Percentiles rank a stretch among this genome's conserved stretches.
phyloP scores from a whole-genome alignment of 805 yeast genomes.

The Metschnikowia shivogae region DNA sequence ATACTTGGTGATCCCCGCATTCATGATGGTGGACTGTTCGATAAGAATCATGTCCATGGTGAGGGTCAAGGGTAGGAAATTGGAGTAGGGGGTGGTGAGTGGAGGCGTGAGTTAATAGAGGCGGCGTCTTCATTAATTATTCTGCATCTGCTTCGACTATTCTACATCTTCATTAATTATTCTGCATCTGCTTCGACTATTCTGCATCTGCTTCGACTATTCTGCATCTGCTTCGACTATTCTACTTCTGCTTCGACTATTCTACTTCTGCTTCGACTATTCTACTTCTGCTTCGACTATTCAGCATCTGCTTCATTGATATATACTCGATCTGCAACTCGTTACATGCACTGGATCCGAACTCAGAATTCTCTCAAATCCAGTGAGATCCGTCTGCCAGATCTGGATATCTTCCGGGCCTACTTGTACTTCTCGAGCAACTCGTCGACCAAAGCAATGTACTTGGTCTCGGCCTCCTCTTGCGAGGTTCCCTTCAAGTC shows the following conservation, averaged over 20 bases:
- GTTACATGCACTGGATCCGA: too few species aligned
- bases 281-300: too few species aligned
- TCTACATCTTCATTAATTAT: too few species aligned
- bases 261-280: too few species aligned
- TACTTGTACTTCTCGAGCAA: conserved; percentile 46
- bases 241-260: too few species aligned
- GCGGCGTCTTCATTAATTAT: too few species aligned
- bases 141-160: too few species aligned
- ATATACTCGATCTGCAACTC: too few species aligned
- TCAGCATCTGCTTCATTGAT: too few species aligned
- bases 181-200: too few species aligned
- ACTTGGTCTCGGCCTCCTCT: conserved; percentile 85
- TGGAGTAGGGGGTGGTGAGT: neutral
- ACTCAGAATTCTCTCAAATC: neutral
- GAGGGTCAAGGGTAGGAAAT: neutral
- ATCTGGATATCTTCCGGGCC: neutral
- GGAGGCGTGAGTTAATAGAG: neutral
- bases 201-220: too few species aligned
- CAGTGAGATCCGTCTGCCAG: neutral
- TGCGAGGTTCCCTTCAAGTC: conserved; percentile 78
- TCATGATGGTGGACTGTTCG: conserved; percentile 46
- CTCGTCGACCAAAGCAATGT: conserved; percentile 65
- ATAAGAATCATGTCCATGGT: conserved; percentile 5
- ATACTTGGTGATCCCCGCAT: conserved; percentile 62
- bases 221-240: too few species aligned